Evolutionary conservation across 495 filamentous ascomycete species (phyloP).

Genomic region (Penicillium verhagenii): DNA sequence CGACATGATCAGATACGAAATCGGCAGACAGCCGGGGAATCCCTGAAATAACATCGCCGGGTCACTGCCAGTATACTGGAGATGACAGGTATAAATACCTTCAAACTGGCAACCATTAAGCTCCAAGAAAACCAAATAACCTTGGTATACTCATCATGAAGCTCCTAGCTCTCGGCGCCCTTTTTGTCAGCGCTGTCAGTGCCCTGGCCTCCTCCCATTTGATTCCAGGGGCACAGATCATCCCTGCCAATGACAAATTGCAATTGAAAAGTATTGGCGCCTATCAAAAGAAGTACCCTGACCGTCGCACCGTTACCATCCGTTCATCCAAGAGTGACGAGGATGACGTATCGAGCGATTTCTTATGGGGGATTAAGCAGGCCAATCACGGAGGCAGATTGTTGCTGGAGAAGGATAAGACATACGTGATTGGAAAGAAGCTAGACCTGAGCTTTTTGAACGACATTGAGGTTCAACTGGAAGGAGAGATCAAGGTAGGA

Average conservation of each 20-base stretch:
- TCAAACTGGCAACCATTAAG: neutral
- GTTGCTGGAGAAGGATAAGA: conserved; percentile 48
- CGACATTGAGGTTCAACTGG: conserved; percentile 55
- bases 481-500: conserved; percentile 49
- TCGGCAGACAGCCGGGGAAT: neutral
- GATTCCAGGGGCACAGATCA: conserved; percentile 29
- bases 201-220: conserved; percentile 12
- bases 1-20: conserved; percentile 1
- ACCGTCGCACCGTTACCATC: conserved; percentile 49
- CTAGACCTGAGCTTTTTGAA: conserved; percentile 56
- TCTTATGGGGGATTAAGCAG: conserved; percentile 48
- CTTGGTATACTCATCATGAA: neutral
- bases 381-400: conserved; percentile 56
- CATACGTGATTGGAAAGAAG: conserved; percentile 55
- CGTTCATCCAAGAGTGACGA: conserved; percentile 49
- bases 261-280: conserved; percentile 28
- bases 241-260: conserved; percentile 23
- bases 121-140: no score
- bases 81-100: neutral
- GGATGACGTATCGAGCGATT: conserved; percentile 54
- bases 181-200: conserved; percentile 24
- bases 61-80: neutral
- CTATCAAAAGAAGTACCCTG: conserved; percentile 26
- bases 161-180: conserved; percentile 1
- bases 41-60: neutral